These are phyloP conservation scores for Catunica adiposa DNA, from an alignment of 2,329 filamentous ascomycete species.

Conservation along the genomic window DNA sequence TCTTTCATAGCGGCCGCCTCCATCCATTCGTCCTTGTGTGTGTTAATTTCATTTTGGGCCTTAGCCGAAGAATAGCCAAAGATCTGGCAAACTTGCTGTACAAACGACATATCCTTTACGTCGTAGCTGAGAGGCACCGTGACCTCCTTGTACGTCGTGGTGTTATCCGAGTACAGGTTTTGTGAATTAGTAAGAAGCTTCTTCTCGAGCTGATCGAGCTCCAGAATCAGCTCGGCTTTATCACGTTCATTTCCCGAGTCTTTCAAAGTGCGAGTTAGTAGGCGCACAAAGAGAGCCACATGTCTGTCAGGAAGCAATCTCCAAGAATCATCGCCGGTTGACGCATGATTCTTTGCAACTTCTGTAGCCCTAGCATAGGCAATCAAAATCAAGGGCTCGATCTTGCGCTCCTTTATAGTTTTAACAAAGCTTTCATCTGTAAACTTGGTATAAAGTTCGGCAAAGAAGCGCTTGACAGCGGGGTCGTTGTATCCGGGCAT, in stretches of 20 bases:
- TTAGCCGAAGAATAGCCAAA: slow-evolving; percentile 67
- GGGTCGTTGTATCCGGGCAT: slow-evolving; percentile 81
- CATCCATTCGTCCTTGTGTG: slow-evolving; percentile 67
- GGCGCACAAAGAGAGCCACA: slow-evolving; percentile 80
- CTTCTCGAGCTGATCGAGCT: slow-evolving; percentile 69
- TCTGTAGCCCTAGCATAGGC: slow-evolving; percentile 93
- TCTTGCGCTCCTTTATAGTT: slow-evolving; percentile 78
- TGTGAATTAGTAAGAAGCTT: slow-evolving; percentile 91
- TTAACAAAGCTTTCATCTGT: slow-evolving; percentile 79
- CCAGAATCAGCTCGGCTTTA: slow-evolving; percentile 64
- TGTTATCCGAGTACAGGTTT: slow-evolving; percentile 41
- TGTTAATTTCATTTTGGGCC: slow-evolving; percentile 75
- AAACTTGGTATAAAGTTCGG: slow-evolving; percentile 82
- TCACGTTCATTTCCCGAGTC: slow-evolving; percentile 75
- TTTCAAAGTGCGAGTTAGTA: slow-evolving; percentile 64
- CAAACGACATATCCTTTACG: slow-evolving; percentile 92
- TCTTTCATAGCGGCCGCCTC: slow-evolving; percentile 82
- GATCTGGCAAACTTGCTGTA: slow-evolving; percentile 69
- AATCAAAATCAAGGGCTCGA: slow-evolving; percentile 84
- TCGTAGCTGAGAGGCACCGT: slow-evolving; percentile 73
- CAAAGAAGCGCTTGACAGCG: slow-evolving; percentile 85
- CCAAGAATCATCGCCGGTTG: slow-evolving; percentile 70
- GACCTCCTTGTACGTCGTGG: slow-evolving; percentile 58
- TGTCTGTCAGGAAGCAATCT: slow-evolving; percentile 87
- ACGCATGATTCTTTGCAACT: slow-evolving; percentile 57